Evolutionary conservation across 2,329 filamentous ascomycete species (phyloP), one percentile per base, ranked within the genome.

Genomic region (Calonectria fujianensis): DNA sequence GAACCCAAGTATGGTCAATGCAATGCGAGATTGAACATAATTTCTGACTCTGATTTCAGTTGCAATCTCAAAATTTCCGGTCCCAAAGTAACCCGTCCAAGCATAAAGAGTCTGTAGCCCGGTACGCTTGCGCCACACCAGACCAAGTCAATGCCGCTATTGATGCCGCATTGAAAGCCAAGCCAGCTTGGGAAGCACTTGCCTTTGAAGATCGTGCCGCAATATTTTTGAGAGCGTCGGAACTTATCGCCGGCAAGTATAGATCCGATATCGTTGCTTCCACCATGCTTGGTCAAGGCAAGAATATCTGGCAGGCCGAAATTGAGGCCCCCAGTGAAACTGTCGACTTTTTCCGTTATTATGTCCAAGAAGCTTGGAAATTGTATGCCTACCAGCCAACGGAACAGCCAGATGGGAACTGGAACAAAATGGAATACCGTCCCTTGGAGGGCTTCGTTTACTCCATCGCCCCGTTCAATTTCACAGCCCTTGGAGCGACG

Each of bases 381-480:
- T 35, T 61, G 11, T 61, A 61, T 24, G 39, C 57, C n/a, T 61
- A 61, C 37, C 57, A 61, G n/a, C 57, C 57, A 11, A 61, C 57
- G 4, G 57, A 61, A 13, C 57, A 61, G 14, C 57, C 57, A 18
- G 35, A 61, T 61, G 57, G 57, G 11, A 61, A 29, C 57, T 61
- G 35, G 57, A 61, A 61, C n/a, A 61, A 61, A 14, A 61, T 61
- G 57, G 57, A 61, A 20, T 61, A 41, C 35, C 57, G 57, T 41
- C 57, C 57, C 10, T n/a, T 67, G 32, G 96, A 98, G 85, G 96
- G 96, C 18, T 98, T 98, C 85, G 95, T 98, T 75, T 98, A 98
- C 84, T 96, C 96, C 45, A 92, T 98, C 80, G 95, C 93, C 64
- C 96, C 96, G 48, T 98, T 98, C 90, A 98, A 98, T 88, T 98